Conservation (phyloP, 495 filamentous ascomycete genomes). For the Bacidia rubella region DNA sequence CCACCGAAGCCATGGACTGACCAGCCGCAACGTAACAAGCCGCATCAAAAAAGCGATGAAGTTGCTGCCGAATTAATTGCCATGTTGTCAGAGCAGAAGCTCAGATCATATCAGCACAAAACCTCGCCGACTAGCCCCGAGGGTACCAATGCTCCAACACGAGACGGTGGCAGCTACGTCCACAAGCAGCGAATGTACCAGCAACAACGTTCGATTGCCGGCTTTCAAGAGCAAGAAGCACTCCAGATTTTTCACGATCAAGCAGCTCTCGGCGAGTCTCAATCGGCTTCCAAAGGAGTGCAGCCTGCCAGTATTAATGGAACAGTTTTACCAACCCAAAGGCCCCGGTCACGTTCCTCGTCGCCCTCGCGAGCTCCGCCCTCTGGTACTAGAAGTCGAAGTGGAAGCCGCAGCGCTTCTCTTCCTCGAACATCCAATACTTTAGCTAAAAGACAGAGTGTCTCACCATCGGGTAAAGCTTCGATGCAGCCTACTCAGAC, state of each 20-base stretch:
- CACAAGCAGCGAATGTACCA: slow-evolving; percentile 22
- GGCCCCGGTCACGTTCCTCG: background rate
- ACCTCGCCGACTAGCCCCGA: slow-evolving; percentile 4
- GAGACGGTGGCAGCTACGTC: slow-evolving; percentile 20
- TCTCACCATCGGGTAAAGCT: slow-evolving; percentile 3
- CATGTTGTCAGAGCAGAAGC: slow-evolving; percentile 3
- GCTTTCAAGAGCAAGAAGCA: slow-evolving; percentile 19
- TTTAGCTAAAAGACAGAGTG: background rate
- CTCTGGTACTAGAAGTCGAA: background rate
- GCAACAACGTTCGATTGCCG: slow-evolving; percentile 19
- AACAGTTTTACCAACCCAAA: background rate
- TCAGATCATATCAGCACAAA: background rate
- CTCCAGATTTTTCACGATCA: slow-evolving; percentile 10
- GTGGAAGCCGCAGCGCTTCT: background rate
- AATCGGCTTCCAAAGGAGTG: background rate
- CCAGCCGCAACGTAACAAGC: background rate
- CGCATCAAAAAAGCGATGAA: slow-evolving; percentile 4
- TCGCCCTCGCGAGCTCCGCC: background rate
- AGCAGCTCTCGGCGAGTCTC: background rate
- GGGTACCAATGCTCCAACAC: background rate
- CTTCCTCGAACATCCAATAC: background rate
- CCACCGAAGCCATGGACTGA: background rate
- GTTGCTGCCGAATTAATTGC: slow-evolving; percentile 3
- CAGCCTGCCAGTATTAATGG: background rate
- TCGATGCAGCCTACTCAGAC: slow-evolving; percentile 3